Evolutionary conservation across 495 filamentous ascomycete species (phyloP), one percentile per base, ranked within the genome.

Genomic region (Glarea lozoyensis): DNA sequence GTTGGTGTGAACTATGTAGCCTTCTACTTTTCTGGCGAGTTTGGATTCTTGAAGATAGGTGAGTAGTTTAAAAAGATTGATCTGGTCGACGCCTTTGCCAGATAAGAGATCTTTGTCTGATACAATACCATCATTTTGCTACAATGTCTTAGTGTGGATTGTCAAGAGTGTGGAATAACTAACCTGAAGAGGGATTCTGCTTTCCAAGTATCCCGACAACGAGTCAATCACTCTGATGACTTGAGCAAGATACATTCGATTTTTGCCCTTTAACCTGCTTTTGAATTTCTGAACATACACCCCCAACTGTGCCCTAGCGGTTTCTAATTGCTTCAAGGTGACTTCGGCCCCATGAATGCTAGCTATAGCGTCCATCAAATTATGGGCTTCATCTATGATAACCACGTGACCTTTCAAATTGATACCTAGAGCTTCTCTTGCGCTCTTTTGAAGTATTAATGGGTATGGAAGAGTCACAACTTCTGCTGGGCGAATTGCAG

Each of bases 361-460:
- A 1, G 86, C 74, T 33, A 98, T 88, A 1, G 90, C 85, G 60
- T 95, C 88, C 79, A 96, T 96, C 22, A 98, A 73, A 58, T 98
- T 98, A 57, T 98, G 92, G 1, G 93, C 92, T 65, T 98, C 92
- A 54, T 98, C 92, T 49, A 98, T 86, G 32, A 98, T 83, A 17
- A 98, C 75, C 1, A 97, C 70, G 58, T 95, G 89, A 5, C 77
- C 82, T 52, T 89, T 88, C 9, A 98, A 61, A 21, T 84, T 92
- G 16, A 98, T 72, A 23, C 79, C 78, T 2, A 98, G 72, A 3
- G 92, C 87, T 43, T 97, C 88, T 32, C 92, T 71, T 4, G 92
- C 90, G 20, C 84, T 88, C 53, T 81, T 83, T 52, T 97, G 92
- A 20, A 98, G 67, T 0, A 98, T 69, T 17, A 97, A 60, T 12